Percentiles rank a stretch among this genome's conserved stretches.
Conservation (phyloP, 2,329 filamentous ascomycete genomes). For the Arthrobotrys sphaeroides region DNA sequence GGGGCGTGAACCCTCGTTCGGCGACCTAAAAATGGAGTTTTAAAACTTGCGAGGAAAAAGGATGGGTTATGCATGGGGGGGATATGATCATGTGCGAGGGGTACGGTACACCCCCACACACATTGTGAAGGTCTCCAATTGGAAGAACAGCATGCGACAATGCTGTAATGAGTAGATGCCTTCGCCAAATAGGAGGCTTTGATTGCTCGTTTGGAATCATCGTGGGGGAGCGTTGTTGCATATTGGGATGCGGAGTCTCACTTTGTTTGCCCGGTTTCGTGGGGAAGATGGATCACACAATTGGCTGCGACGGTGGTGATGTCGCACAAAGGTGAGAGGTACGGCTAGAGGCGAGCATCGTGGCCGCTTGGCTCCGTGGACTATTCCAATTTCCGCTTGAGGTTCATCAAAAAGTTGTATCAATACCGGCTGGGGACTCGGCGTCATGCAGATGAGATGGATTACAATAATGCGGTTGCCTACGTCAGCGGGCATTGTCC, state of each 20-base stretch:
- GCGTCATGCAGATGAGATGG: constrained; percentile 20
- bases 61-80: constrained; percentile 39
- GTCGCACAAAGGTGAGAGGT: constrained; percentile 10
- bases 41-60: constrained; percentile 39
- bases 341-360: constrained; percentile 44
- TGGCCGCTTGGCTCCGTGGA: not conserved
- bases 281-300: constrained; percentile 16
- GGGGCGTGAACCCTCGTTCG: constrained; percentile 39
- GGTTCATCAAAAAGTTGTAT: constrained; percentile 7
- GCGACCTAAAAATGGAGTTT: constrained; percentile 50
- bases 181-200: constrained; percentile 6
- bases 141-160: constrained; percentile 13
- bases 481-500: constrained; percentile 51
- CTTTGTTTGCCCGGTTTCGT: constrained; percentile 4
- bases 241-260: not conserved
- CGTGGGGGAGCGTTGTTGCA: constrained; percentile 13
- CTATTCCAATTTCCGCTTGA: constrained; percentile 13
- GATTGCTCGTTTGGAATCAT: constrained; percentile 36
- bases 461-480: constrained; percentile 22
- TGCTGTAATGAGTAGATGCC: constrained; percentile 13
- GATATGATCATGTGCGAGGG: constrained; percentile 53
- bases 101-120: constrained; percentile 29
- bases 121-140: constrained; percentile 1
- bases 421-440: not conserved
- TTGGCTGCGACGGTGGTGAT: constrained; percentile 9